Evolutionary conservation across 306 rosid genomes (phyloP).

Genomic region (Rosa multiflora): DNA sequence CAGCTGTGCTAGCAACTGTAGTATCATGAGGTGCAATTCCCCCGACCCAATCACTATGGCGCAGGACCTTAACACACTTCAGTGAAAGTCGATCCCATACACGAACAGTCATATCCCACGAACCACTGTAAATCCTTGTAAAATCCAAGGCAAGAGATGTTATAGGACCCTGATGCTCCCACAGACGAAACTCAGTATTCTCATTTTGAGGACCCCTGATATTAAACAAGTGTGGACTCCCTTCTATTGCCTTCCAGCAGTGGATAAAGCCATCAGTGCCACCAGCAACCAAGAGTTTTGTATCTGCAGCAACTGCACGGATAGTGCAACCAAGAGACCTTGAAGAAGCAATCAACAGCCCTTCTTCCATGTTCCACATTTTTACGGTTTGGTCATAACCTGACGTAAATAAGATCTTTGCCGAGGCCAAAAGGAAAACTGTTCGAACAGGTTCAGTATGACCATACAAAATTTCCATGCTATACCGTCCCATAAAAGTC

Average conservation of each 20-base stretch:
- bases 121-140: constrained; percentile 87
- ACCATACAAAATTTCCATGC: constrained; percentile 76
- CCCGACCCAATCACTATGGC: constrained; percentile 97
- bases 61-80: constrained; percentile 58
- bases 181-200: constrained; percentile 64
- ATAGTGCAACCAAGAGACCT: constrained; percentile 79
- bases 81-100: constrained; percentile 78
- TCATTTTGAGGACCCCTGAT: constrained; percentile 55
- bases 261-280: constrained; percentile 91
- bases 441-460: constrained; percentile 84
- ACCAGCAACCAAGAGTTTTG: constrained; percentile 68
- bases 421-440: constrained; percentile 75
- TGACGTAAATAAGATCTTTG: constrained; percentile 79
- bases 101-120: constrained; percentile 95
- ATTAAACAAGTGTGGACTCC: constrained; percentile 67
- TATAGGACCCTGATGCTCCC: constrained; percentile 95
- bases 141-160: constrained; percentile 87
- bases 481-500: constrained; percentile 88
- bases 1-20: constrained; percentile 69
- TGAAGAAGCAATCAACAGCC: constrained; percentile 73
- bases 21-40: constrained; percentile 75
- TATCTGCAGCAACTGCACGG: constrained; percentile 86
- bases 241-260: constrained; percentile 88
- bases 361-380: constrained; percentile 94
- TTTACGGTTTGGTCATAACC: constrained; percentile 86